Evolutionary conservation across 805 yeast genomes (phyloP).

Genomic region (Saturnispora zaruensis): DNA sequence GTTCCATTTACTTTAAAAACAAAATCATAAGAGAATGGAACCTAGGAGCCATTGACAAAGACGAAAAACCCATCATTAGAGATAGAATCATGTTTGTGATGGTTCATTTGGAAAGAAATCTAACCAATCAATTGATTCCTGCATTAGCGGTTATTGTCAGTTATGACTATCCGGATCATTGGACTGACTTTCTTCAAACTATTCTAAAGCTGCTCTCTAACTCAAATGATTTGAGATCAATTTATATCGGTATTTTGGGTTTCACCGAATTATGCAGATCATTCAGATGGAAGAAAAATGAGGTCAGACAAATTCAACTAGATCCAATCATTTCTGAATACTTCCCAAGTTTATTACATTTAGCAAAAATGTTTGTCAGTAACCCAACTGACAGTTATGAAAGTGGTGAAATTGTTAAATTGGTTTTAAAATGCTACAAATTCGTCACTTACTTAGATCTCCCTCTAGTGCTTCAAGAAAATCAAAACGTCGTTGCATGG

Average conservation of each 20-base stretch:
- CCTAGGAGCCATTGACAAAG: conserved; percentile 41
- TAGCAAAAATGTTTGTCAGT: conserved; percentile 52
- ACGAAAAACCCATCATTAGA: conserved; percentile 67
- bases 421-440: conserved; percentile 71
- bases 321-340: conserved; percentile 53
- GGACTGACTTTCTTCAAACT: conserved; percentile 49
- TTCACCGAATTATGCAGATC: conserved; percentile 67
- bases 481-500: conserved; percentile 54
- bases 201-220: conserved; percentile 39
- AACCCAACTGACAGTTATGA: conserved; percentile 21
- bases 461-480: conserved; percentile 55
- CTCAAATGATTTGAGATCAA: conserved; percentile 32
- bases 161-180: conserved; percentile 31
- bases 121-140: conserved; percentile 41
- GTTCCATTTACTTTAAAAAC: conserved; percentile 84
- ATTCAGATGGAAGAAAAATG: conserved; percentile 68
- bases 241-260: conserved; percentile 65
- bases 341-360: conserved; percentile 59
- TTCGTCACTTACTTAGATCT: conserved; percentile 74
- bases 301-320: conserved; percentile 39
- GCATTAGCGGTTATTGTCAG: conserved; percentile 45
- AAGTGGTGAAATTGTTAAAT: conserved; percentile 64
- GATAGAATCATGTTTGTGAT: conserved; percentile 61
- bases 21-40: conserved; percentile 60
- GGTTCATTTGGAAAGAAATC: conserved; percentile 36